Evolutionary conservation across 2,329 filamentous ascomycete genomes (phyloP).

Genomic region (Aquanectria penicillioides): DNA sequence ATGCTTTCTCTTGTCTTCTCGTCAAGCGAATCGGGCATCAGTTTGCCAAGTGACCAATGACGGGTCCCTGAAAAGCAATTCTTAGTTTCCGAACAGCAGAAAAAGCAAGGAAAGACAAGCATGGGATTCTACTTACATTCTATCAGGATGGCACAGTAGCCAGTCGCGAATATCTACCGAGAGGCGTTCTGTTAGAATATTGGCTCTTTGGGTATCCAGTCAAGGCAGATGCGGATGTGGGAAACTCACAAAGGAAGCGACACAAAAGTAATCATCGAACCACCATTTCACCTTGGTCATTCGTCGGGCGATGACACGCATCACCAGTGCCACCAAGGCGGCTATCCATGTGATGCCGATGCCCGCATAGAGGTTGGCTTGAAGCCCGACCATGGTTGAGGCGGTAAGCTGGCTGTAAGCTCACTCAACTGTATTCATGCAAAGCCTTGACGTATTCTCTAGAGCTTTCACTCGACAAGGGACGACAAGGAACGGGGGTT

Average conservation of each 20-base stretch:
- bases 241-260: conserved; percentile 37
- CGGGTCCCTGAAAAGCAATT: conserved; percentile 23
- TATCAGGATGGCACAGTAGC: conserved; percentile 28
- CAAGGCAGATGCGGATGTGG: too few relatives aligned
- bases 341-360: conserved; percentile 34
- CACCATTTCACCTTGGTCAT: conserved; percentile 39
- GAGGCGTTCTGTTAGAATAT: conserved; percentile 4
- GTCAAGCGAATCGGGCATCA: conserved; percentile 21
- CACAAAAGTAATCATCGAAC: conserved; percentile 38
- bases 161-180: conserved; percentile 29
- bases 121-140: conserved; percentile 18
- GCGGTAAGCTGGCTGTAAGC: background rate
- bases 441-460: background rate
- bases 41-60: conserved; percentile 30
- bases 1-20: conserved; percentile 27
- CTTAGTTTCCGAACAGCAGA: conserved; percentile 14
- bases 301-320: conserved; percentile 33
- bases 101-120: too few relatives aligned
- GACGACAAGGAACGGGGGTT: background rate
- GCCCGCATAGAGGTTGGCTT: conserved; percentile 28
- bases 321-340: conserved; percentile 31
- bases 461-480: background rate
- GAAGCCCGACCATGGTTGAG: conserved; percentile 29
- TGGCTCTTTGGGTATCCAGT: fast-evolving
- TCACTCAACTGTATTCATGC: background rate